A percentile compares a stretch with the other conserved stretches of the same genome.
phyloP scores from a whole-genome alignment of 768 basidiomycete genomes.

The Leccinum variicolor region DNA sequence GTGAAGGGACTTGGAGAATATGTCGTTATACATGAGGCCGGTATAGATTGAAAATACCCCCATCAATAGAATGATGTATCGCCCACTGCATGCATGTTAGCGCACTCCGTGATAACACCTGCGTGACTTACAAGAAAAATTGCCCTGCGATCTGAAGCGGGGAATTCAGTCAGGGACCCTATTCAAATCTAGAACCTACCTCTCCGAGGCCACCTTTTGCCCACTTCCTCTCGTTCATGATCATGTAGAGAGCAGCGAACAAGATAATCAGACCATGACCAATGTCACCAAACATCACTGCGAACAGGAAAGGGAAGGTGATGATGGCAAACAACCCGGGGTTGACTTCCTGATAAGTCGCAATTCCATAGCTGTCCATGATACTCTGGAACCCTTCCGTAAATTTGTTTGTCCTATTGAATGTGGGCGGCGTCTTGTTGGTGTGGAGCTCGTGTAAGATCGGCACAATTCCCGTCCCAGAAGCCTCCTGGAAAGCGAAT shows the following conservation, averaged over 20 bases:
- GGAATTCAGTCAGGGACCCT: constrained; percentile 5
- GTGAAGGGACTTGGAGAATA: constrained; percentile 91
- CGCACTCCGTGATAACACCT: constrained; percentile 6
- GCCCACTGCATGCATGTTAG: constrained; percentile 59
- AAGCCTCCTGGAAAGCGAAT: constrained; percentile 59
- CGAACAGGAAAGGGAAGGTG: constrained; percentile 98
- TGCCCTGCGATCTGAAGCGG: constrained; percentile 66
- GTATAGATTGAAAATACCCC: constrained; percentile 96
- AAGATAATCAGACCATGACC: constrained; percentile 90
- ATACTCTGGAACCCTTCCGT: constrained; percentile 97
- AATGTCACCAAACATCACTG: constrained; percentile 99
- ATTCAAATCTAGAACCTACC: constrained; percentile 36
- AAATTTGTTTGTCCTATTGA: constrained; percentile 91
- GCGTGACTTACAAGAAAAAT: constrained; percentile 82
- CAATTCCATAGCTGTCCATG: constrained; percentile 96
- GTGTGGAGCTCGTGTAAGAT: constrained; percentile 90
- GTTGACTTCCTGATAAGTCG: constrained; percentile 94
- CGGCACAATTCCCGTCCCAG: constrained; percentile 88
- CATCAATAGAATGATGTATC: constrained; percentile 98
- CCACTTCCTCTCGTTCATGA: constrained; percentile 78
- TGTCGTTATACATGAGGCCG: constrained; percentile 97
- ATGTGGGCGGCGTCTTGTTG: constrained; percentile 91
- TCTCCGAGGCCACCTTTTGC: constrained; percentile 73
- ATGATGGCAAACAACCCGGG: constrained; percentile 89
- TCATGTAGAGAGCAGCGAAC: constrained; percentile 77